These are phyloP conservation scores for Picea engelmannii DNA, from an alignment of 83 land plant genomes.

Conservation along the genomic window DNA sequence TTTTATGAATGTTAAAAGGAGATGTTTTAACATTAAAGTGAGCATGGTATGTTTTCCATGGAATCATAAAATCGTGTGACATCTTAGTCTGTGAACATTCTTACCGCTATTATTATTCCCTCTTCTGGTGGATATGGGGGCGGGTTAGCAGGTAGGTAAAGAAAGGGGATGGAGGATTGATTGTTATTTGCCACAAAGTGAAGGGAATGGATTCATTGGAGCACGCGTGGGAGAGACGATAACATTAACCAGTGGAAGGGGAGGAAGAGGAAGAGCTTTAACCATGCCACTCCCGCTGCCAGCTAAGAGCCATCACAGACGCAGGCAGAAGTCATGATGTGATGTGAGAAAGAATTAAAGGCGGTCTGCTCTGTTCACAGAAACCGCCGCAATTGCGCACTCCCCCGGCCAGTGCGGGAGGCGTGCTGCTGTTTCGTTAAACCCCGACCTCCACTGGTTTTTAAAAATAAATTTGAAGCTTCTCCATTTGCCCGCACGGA, in stretches of 20 bases:
- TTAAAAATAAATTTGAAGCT: neutral
- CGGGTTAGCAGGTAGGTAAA: neutral
- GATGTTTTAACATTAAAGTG: too few species aligned
- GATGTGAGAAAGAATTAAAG: neutral
- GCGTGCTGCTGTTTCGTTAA: neutral
- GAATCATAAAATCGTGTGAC: too few species aligned
- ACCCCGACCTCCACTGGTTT: neutral
- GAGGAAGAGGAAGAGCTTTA: neutral
- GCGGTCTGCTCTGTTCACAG: neutral
- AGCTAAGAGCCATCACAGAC: neutral
- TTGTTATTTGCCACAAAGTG: neutral
- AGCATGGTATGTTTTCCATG: too few species aligned
- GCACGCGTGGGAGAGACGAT: neutral
- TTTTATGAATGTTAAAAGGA: too few species aligned
- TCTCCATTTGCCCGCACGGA: neutral
- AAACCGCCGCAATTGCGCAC: neutral
- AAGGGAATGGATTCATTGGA: neutral
- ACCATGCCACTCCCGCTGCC: conserved; percentile 1
- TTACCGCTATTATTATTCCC: too few species aligned
- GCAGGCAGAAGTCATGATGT: neutral
- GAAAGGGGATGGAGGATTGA: neutral
- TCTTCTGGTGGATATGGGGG: too few species aligned
- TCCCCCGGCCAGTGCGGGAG: conserved; percentile 12
- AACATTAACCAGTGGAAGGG: neutral
- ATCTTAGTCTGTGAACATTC: too few species aligned